Evolutionary conservation across 305 asterid genomes (phyloP).

Genomic region (Nicotiana rustica): DNA sequence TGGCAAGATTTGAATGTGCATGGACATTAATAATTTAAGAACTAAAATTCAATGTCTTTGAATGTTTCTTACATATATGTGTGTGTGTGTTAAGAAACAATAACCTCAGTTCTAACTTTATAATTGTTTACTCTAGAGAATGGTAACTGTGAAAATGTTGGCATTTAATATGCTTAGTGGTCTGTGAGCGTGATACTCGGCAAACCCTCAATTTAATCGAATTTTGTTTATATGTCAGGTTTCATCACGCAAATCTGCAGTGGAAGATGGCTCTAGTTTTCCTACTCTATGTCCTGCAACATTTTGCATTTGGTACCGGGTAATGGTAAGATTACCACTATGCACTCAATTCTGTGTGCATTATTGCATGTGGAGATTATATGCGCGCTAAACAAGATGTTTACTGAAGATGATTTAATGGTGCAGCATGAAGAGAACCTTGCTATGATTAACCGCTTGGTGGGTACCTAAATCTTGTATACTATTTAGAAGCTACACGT

Average conservation of each 20-base stretch:
- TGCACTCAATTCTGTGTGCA: constrained; percentile 33
- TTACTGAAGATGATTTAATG: constrained; percentile 42
- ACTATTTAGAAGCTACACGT: constrained; percentile 16
- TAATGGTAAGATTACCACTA: constrained; percentile 63
- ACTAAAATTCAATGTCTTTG: constrained; percentile 3
- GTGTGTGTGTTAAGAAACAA: too few species aligned
- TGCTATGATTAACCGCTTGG: constrained; percentile 68
- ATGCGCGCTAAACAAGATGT: constrained; percentile 29
- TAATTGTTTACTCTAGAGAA: background rate
- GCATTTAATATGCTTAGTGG: background rate
- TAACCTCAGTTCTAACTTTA: background rate
- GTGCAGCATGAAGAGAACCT: constrained; percentile 91
- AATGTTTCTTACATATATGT: background rate
- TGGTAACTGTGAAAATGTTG: background rate
- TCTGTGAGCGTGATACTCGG: constrained; percentile 25
- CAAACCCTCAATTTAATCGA: constrained; percentile 36
- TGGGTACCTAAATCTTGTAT: constrained; percentile 47
- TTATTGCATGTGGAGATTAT: constrained; percentile 30
- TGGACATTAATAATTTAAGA: background rate
- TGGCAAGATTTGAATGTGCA: background rate
- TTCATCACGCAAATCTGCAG: constrained; percentile 51
- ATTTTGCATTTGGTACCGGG: constrained; percentile 76
- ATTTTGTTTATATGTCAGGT: constrained; percentile 56
- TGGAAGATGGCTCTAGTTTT: constrained; percentile 57
- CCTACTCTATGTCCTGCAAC: constrained; percentile 77